Evolutionary conservation across 2,329 filamentous ascomycete species (phyloP).

Genomic region (Fusarium praegraminearum): DNA sequence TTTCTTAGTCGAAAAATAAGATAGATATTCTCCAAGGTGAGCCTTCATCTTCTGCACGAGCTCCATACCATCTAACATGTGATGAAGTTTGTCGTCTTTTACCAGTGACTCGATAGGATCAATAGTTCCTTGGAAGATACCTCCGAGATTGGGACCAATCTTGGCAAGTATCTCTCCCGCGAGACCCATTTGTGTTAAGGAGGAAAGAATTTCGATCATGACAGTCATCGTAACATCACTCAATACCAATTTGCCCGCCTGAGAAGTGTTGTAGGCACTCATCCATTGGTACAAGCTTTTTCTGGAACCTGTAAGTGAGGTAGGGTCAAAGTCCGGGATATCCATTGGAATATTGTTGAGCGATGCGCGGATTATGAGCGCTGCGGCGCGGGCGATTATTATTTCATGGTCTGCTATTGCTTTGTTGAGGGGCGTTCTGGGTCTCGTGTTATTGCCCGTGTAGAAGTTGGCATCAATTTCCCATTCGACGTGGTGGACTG

Average conservation of each 20-base stretch:
- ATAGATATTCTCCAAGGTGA: slow-evolving; percentile 9
- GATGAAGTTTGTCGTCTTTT: accelerated
- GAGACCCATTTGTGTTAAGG: slow-evolving; percentile 5
- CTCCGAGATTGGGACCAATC: slow-evolving; percentile 21
- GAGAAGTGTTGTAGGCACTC: background rate
- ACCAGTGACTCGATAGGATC: slow-evolving; percentile 3
- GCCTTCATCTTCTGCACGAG: background rate
- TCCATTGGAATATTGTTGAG: slow-evolving; percentile 22
- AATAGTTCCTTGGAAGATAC: background rate
- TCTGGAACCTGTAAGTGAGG: background rate
- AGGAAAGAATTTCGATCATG: slow-evolving; percentile 29
- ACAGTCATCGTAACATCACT: slow-evolving; percentile 18
- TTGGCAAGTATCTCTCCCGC: slow-evolving; percentile 22
- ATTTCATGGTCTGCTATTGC: slow-evolving; percentile 16
- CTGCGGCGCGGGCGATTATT: slow-evolving; percentile 18
- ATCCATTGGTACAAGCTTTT: slow-evolving; percentile 18
- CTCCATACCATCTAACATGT: background rate
- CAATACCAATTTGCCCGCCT: slow-evolving; percentile 2
- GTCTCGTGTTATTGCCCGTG: background rate
- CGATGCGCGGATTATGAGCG: slow-evolving; percentile 23
- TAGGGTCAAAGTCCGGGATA: slow-evolving; percentile 10
- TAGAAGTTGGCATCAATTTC: slow-evolving; percentile 23
- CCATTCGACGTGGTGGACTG: slow-evolving; percentile 19
- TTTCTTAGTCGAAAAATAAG: slow-evolving; percentile 10
- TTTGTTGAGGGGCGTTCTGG: background rate